phyloP scores from a whole-genome alignment of 345 rosid species.

The Salix exigua region DNA sequence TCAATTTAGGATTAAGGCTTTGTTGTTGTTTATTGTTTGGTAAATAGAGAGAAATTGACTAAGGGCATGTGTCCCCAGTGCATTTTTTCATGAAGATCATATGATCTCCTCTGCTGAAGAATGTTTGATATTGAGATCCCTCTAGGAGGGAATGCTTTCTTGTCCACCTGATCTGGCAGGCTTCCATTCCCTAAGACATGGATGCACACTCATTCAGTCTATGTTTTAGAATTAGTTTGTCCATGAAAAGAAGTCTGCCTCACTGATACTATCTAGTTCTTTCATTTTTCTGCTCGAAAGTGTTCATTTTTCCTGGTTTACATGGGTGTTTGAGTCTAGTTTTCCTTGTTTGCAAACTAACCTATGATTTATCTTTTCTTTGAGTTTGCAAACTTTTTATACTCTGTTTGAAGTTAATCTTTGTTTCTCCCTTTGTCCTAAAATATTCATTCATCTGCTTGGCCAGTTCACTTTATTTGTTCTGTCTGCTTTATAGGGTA shows the following conservation, averaged over 20 bases:
- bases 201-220: not conserved
- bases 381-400: not conserved
- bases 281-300: not conserved
- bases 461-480: not conserved
- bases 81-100: not conserved
- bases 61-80: not conserved
- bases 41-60: not conserved
- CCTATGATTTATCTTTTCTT: not conserved
- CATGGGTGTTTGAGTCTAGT: not conserved
- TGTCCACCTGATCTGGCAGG: not conserved
- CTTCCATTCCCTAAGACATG: not conserved
- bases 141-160: not conserved
- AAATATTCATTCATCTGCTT: not conserved
- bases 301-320: not conserved
- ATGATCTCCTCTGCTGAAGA: not conserved
- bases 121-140: not conserved
- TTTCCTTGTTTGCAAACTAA: not conserved
- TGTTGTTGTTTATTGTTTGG: not conserved
- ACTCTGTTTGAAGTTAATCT: not conserved
- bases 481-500: not conserved
- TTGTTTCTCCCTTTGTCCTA: not conserved
- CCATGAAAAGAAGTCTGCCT: not conserved
- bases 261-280: not conserved
- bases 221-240: not conserved
- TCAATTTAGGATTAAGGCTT: not conserved